These are phyloP conservation scores for Cytospora paraplurivora DNA, from an alignment of 2,329 filamentous ascomycete species.

Conservation along the genomic window DNA sequence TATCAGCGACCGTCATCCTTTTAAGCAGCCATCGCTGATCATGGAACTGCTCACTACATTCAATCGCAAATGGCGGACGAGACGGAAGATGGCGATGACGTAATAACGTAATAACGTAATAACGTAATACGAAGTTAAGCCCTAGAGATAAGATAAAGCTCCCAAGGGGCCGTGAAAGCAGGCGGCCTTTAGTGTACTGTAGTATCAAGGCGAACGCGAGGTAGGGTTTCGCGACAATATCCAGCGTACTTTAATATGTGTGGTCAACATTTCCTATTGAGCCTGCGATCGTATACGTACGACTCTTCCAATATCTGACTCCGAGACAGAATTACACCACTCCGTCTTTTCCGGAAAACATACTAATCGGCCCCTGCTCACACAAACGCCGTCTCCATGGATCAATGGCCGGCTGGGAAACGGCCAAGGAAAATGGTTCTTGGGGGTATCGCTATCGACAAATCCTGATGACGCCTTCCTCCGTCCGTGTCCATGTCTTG, in stretches of 20 bases:
- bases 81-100: background rate
- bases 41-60: background rate
- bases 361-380: background rate
- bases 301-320: background rate
- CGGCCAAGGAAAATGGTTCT: background rate
- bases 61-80: background rate
- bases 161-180: background rate
- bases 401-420: background rate
- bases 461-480: conserved; percentile 16
- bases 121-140: background rate
- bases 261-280: conserved; percentile 1
- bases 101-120: background rate
- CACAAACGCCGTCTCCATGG: background rate
- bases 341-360: background rate
- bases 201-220: background rate
- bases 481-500: background rate
- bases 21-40: background rate
- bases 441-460: conserved; percentile 21
- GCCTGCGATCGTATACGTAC: conserved; percentile 14
- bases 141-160: background rate
- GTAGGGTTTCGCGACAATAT: background rate
- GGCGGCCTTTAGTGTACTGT: no score
- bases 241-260: background rate
- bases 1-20: background rate
- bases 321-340: background rate